Base-by-base conservation (phyloP, 768 basidiomycete species). In the Coprinopsis cinerea region DNA sequence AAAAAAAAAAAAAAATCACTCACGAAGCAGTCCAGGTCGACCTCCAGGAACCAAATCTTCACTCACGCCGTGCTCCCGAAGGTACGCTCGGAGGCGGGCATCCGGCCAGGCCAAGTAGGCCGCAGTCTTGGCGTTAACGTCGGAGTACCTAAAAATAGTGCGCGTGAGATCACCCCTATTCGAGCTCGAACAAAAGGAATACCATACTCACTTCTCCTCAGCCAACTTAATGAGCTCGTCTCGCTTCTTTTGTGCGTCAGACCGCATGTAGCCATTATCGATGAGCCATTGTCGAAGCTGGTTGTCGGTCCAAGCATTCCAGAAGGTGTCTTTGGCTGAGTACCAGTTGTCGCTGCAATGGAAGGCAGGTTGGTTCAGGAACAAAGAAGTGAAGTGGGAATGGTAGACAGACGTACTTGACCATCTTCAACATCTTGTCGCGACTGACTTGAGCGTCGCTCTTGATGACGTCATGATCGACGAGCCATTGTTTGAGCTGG, bases 81-180 rank as follows among this genome's bases (percentile, higher is more conserved):
- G 77, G 67, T 89, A 96, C 1, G 88, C 92, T 40, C 93, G 84
- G 23, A 98, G 81, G 26, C 94, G 79, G 2, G 93, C 89, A 60
- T 97, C 94, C 11, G 91, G 89, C 95, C 95, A 98, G 9, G 78
- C 76, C 44, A 94, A 71, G 67, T 95, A 96, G 2, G 80, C 69
- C 2, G 82, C 73, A 1, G 76, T 74, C 28, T 70, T 59, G 1
- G 63, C 58, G 11, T 61, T 55, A 13, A 58, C 57, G 39, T 83
- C 78, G 48, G 72, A 72, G 59, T 80, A 82, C 61, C 80, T 88
- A 55, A n/a, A 27, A 24, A 44, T 22, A 3, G 3, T 13, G 30
- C 2, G 39, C 39, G 43, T 47, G 27, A 55, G 41, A 26, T n/a
- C 20, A 11, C 7, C 22, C 3, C 44, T 14, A 13, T 4, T 42